phyloP scores from a whole-genome alignment of 331 rosid species.

The Rhamnella rubrinervis region DNA sequence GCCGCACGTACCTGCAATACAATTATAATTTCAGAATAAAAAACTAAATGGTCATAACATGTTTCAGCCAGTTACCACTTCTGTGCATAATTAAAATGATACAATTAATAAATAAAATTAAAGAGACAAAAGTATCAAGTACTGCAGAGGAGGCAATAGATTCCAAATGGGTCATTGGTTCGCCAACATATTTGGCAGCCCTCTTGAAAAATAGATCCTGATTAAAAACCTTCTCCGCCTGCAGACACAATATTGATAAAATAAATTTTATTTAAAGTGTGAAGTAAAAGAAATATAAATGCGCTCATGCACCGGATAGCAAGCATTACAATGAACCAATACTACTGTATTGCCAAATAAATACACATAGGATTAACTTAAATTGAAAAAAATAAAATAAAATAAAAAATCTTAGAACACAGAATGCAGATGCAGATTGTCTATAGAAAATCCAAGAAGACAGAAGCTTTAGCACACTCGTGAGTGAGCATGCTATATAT shows the following conservation, averaged over 20 bases:
- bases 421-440: too few species aligned
- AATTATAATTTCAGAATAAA: background rate
- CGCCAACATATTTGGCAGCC: constrained; percentile 41
- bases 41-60: background rate
- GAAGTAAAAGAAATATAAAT: background rate
- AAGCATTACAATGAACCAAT: background rate
- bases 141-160: constrained; percentile 52
- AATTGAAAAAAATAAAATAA: too few species aligned
- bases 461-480: too few species aligned
- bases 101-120: constrained; percentile 1
- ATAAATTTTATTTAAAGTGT: constrained; percentile 6
- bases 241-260: constrained; percentile 29
- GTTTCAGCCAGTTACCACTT: background rate
- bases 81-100: constrained; percentile 17
- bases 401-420: too few species aligned
- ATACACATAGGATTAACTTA: background rate
- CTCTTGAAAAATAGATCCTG: constrained; percentile 59
- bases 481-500: too few species aligned
- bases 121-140: constrained; percentile 7
- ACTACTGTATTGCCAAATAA: background rate
- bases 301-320: background rate
- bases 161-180: constrained; percentile 51
- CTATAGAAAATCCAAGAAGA: too few species aligned
- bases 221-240: constrained; percentile 89
- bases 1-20: constrained; percentile 36